Evolutionary conservation across 2,329 filamentous ascomycete genomes (phyloP).

Genomic region (Didymella exigua): DNA sequence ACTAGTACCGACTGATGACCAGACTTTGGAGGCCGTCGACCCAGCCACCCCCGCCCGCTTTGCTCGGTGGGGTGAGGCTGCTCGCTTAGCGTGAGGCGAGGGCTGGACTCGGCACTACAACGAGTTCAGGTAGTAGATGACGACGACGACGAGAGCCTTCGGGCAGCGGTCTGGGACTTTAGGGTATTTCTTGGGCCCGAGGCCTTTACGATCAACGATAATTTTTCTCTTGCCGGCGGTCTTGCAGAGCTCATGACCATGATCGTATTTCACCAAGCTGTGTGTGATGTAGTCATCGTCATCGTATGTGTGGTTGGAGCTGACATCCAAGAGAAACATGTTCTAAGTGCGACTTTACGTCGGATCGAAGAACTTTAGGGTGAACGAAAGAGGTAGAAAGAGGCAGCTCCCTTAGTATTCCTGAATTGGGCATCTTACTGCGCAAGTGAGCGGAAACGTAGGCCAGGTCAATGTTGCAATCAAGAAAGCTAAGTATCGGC

Average conservation of each 20-base stretch:
- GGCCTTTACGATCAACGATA: not conserved
- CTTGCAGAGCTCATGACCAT: not conserved
- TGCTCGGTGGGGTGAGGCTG: not conserved
- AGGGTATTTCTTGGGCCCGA: not conserved
- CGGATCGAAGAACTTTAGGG: not conserved
- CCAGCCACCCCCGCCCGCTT: not conserved
- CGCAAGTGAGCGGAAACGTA: no score
- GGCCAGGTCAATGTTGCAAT: no score
- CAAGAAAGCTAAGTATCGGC: no score
- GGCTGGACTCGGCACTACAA: no score
- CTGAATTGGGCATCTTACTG: no score
- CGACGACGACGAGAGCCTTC: not conserved
- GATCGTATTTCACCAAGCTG: not conserved
- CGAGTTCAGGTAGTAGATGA: not conserved
- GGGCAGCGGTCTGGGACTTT: no score
- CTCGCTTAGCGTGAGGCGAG: no score
- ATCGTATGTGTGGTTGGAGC: not conserved
- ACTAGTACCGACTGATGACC: no score
- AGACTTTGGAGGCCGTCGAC: not conserved
- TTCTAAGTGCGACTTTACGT: not conserved
- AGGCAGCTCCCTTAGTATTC: not conserved
- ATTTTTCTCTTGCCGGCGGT: not conserved
- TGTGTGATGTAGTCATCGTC: not conserved
- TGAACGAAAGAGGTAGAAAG: not conserved
- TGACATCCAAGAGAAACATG: no score